Percentiles rank a stretch among this genome's conserved stretches.
Conservation (phyloP, 2,329 filamentous ascomycete genomes). For the Colletotrichum sp. region DNA sequence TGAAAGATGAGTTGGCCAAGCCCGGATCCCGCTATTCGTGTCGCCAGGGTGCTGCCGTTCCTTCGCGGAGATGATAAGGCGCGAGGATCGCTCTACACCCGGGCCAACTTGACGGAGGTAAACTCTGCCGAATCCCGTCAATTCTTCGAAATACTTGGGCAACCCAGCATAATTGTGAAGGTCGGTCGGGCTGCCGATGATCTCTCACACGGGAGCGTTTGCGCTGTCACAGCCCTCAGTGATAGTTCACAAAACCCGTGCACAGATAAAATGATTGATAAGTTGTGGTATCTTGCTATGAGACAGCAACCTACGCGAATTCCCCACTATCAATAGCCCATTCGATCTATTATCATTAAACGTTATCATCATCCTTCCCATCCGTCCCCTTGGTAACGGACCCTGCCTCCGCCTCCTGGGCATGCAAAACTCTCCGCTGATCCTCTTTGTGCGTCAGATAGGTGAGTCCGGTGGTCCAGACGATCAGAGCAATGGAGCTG, state of each 20-base stretch:
- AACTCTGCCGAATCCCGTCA: neutral
- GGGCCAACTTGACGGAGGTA: neutral
- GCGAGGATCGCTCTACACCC: neutral
- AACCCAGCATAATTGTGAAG: neutral
- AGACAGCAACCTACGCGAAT: fast-evolving
- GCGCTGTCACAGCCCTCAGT: neutral
- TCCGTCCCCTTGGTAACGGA: neutral
- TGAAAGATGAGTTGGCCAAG: neutral
- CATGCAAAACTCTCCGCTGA: slow-evolving; percentile 1
- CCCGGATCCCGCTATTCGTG: neutral
- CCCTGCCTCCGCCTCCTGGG: slow-evolving; percentile 1
- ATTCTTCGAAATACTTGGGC: neutral
- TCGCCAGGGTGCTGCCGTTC: neutral
- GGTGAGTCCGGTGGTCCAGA: slow-evolving; percentile 63
- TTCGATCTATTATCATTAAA: neutral
- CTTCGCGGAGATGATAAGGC: neutral
- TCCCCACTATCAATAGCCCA: neutral
- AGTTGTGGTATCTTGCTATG: fast-evolving
- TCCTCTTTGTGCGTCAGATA: slow-evolving; percentile 38
- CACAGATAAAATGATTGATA: too few species aligned
- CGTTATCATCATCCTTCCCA: slow-evolving; percentile 1
- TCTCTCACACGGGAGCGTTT: fast-evolving
- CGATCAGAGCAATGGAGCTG: slow-evolving; percentile 59
- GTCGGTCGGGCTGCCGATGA: neutral
- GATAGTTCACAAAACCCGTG: fast-evolving